Base-by-base conservation (phyloP, 306 rosid species). In the Glycyrrhiza uralensis region DNA sequence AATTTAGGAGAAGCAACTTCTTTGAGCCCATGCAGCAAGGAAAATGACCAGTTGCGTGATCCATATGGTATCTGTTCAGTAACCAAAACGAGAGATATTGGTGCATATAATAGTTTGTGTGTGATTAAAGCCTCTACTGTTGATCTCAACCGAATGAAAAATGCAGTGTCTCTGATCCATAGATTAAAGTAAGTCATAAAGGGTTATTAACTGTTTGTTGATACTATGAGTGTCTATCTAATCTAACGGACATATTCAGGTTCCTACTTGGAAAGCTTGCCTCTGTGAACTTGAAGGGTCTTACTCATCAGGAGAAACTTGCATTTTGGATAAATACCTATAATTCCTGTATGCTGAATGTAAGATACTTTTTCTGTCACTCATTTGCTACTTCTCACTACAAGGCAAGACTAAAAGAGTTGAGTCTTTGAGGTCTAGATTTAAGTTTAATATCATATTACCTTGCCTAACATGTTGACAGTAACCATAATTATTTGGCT, bases 271-370 rank as follows among this genome's bases (percentile, higher is more conserved):
- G 81, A 65, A 86, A 84, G 79, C 95, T 94, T 56, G 90, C 95
- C 58, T 75, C 90, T 32, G 78, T 91, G 60, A 91, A 85, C 67
- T 85, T 94, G 69, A 89, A 88, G 81, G 91, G 87, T 68, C 99
- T 91, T 60, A 83, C 85, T 64, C 96, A 94, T 79, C 99, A 91
- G 71, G 90, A 94, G 81, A 94, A 91, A 84, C 96, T 94, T 71
- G 97, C 99, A 65, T 94, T 94, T 81, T 94, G 99, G 99, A 91
- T 94, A 49, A 94, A 94, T 82, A 89, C 61, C 72, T 89, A 91
- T 9, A 94, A 94, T 79, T 85, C 99, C 62, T 94, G 99, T 86
- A 89, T 87, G 84, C 75, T 94, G 88, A 89, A 85, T 80, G 99
- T 94, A 83, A 77, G 86, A 56, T 22, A 72, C 78, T 38, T 59